phyloP scores from a whole-genome alignment of 164 flowering plant species.

The Tetracentron sinense region DNA sequence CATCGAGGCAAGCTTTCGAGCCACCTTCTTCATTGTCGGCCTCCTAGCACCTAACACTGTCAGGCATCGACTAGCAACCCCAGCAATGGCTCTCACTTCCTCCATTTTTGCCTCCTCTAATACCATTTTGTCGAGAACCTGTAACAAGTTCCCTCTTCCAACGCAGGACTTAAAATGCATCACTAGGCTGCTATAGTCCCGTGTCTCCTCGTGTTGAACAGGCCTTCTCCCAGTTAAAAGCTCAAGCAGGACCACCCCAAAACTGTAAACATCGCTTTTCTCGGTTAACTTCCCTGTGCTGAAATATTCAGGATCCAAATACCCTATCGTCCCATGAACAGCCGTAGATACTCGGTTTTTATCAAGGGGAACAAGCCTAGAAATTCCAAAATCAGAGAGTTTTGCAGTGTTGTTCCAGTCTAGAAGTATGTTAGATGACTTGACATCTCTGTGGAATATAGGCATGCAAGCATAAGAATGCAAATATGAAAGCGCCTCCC shows the following conservation, averaged over 20 bases:
- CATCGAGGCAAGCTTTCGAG: background rate
- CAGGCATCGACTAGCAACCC: conserved; percentile 1
- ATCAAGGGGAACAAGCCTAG: conserved; percentile 8
- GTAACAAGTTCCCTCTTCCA: background rate
- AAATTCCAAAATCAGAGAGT: conserved; percentile 9
- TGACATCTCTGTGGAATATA: no score
- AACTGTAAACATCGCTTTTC: conserved; percentile 7
- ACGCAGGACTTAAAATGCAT: no score
- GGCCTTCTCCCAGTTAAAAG: no score
- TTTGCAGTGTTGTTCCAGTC: background rate
- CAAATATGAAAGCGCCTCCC: conserved; percentile 7
- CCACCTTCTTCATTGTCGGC: no score
- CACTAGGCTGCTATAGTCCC: conserved; percentile 3
- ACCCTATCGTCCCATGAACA: conserved; percentile 3
- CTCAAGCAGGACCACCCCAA: no score
- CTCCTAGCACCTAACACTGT: background rate
- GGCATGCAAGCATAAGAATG: no score
- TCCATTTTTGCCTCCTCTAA: background rate
- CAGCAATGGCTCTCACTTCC: background rate
- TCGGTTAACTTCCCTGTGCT: no score
- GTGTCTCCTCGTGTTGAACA: background rate
- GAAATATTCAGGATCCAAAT: no score
- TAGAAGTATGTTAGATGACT: conserved; percentile 7
- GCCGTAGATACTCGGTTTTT: conserved; percentile 1
- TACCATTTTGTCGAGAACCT: conserved; percentile 1